Base-by-base conservation (phyloP, 2,329 filamentous ascomycete genomes). In the Cytospora leucostoma region DNA sequence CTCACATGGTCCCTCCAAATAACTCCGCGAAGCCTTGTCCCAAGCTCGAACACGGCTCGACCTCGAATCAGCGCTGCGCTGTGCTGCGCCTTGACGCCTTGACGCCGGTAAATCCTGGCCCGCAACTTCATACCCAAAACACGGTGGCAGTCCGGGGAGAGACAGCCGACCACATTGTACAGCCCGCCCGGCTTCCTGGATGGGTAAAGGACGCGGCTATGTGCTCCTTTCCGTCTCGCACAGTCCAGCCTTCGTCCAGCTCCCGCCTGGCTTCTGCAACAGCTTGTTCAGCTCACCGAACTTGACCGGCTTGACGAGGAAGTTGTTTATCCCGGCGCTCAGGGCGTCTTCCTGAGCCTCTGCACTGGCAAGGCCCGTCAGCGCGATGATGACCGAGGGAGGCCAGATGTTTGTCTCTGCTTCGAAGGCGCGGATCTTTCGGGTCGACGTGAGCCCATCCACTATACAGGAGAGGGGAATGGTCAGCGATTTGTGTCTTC, bases 311-410 rank as follows among this genome's bases (percentile, higher is more conserved):
- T 84, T 84, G 17, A 81, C 80, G 58, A 84, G 64, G 63, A 82
- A 83, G 1, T 82, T 61, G 67, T 84, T 80, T 21, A 84, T 77
- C 0, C 82, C 82, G 21, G 74, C 77, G 5, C 74, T 76, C 49
- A 80, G 78, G 0, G 82, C 82, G 64, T 84, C 80, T 44, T 78
- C 75, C 56, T 79, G 75, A 0, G 80, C 80, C 58, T 78, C 78
- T 0, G 77, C 75, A 56, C 79, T 82, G 1, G 81, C 82, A 27
- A 84, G 71, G 0, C 82, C 83, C 1, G 82, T 84, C 32, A 85
- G 69, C 0, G 82, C 83, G 53, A 85, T 80, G 34, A 85, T 78
- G 0, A 76, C 79, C 0, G 79, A 77, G 0, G 76, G 77, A 2
- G 72, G 67, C 3, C 32, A 51, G 33, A 80, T 66, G 1, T 71